Evolutionary conservation across 208 protist genomes (phyloP).

Genomic region (Acanthamoeba polyphaga): DNA sequence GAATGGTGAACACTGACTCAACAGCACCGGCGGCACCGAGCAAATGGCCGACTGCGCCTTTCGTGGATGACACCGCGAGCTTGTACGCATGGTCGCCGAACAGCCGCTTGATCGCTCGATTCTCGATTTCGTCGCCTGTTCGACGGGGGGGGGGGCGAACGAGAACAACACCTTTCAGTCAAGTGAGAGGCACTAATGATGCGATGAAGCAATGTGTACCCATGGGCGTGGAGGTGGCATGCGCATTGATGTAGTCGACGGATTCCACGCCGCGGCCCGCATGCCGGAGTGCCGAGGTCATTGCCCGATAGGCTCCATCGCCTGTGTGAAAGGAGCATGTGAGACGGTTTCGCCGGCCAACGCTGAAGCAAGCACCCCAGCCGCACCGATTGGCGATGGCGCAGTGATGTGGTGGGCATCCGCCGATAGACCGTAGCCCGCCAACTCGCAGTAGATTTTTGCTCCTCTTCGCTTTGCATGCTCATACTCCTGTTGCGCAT

Average conservation of each 20-base stretch:
- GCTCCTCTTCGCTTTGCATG: constrained; percentile 92
- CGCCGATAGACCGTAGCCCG: constrained; percentile 71
- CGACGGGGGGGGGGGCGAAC: too few relatives aligned
- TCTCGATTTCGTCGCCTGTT: constrained; percentile 90
- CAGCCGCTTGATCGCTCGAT: constrained; percentile 81
- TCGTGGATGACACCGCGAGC: constrained; percentile 89
- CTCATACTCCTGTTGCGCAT: constrained; percentile 90
- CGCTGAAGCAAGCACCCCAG: neutral
- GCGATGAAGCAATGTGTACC: constrained; percentile 90
- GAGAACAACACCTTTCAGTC: too few relatives aligned
- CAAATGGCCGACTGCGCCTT: constrained; percentile 97
- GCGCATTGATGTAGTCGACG: constrained; percentile 97
- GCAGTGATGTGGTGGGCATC: constrained; percentile 97
- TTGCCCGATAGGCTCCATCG: constrained; percentile 91
- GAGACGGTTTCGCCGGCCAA: neutral
- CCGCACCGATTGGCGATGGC: constrained; percentile 90
- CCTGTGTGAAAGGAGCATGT: constrained; percentile 79
- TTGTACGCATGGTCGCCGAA: constrained; percentile 63
- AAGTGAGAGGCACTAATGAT: neutral
- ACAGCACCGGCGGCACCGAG: constrained; percentile 95
- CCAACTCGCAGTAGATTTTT: constrained; percentile 89
- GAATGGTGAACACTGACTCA: constrained; percentile 83
- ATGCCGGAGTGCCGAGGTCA: constrained; percentile 91
- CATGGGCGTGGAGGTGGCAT: constrained; percentile 97
- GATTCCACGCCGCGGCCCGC: constrained; percentile 40